These are phyloP conservation scores for Prorocentrum cordatum DNA, from an alignment of 169 alveolate genomes.

Conservation along the genomic window DNA sequence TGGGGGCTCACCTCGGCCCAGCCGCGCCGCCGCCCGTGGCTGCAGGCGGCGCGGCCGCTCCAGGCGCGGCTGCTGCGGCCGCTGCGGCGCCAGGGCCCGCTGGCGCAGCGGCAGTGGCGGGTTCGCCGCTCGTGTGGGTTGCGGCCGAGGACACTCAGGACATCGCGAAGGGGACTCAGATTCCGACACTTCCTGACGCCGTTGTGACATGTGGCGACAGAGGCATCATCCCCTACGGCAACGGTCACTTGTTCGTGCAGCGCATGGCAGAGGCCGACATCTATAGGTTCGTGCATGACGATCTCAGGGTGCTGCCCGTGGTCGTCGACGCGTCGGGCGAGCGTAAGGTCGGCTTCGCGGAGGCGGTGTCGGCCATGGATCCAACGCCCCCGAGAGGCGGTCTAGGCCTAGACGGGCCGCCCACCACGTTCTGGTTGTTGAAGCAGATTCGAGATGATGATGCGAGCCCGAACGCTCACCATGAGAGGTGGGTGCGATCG, in stretches of 20 bases:
- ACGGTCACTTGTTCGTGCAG: neutral
- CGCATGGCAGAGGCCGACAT: neutral
- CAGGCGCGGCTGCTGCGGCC: neutral
- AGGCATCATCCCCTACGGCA: neutral
- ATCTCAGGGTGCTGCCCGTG: neutral
- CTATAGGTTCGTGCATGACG: neutral
- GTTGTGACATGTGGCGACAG: neutral
- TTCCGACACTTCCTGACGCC: neutral
- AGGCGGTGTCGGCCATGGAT: neutral
- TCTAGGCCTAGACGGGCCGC: neutral
- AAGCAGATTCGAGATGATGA: neutral
- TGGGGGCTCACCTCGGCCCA: too few relatives aligned
- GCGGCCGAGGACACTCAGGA: neutral
- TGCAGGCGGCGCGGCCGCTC: too few relatives aligned
- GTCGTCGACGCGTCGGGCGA: neutral
- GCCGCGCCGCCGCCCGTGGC: too few relatives aligned
- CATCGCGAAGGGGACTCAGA: neutral
- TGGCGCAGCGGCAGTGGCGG: neutral
- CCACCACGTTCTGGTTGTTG: neutral
- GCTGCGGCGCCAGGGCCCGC: neutral
- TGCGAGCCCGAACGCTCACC: neutral
- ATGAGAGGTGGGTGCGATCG: conserved; percentile 2
- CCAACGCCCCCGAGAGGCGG: neutral
- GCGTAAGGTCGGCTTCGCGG: neutral
- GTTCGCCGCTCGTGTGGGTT: conserved; percentile 9